Percentiles rank a stretch among this genome's conserved stretches.
Conservation (phyloP, 2,329 filamentous ascomycete species). For the Colletotrichum karsti region DNA sequence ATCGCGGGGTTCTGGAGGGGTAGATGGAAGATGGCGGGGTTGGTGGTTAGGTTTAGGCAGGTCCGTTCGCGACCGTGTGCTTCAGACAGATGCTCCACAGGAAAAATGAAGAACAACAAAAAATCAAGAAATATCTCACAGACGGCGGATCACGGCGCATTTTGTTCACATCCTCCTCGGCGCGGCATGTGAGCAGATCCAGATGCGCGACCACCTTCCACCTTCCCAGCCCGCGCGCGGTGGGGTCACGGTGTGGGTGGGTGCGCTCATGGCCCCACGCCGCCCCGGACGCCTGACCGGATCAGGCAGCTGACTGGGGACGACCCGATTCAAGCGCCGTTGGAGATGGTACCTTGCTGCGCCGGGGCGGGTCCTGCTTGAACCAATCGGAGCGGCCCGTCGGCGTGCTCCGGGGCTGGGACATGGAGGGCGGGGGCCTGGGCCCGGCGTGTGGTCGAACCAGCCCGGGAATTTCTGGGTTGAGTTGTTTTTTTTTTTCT, state of each 20-base stretch:
- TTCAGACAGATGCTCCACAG: too few species aligned
- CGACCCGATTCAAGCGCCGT: conserved; percentile 6
- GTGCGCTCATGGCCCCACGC: conserved; percentile 10
- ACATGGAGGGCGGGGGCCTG: background rate
- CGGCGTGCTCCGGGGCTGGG: conserved; percentile 18
- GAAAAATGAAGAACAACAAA: too few species aligned
- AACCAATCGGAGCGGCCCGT: background rate
- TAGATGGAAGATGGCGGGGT: too few species aligned
- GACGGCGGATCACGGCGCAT: background rate
- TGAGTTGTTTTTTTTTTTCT: too few species aligned
- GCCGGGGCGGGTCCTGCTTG: background rate
- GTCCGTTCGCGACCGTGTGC: too few species aligned
- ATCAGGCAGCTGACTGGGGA: conserved; percentile 17
- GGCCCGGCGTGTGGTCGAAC: conserved; percentile 8
- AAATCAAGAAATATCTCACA: too few species aligned
- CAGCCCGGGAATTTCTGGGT: background rate
- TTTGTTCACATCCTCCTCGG: background rate
- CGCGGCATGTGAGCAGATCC: conserved; percentile 14
- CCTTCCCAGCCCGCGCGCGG: too few species aligned
- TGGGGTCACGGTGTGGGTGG: background rate
- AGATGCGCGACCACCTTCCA: conserved; percentile 14
- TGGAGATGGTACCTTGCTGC: conserved; percentile 5
- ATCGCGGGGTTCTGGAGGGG: background rate
- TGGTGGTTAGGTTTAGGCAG: background rate
- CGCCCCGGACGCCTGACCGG: conserved; percentile 15